Evolutionary conservation across 1,284 basidiomycete genomes (phyloP).

Genomic region (Rhodotorula glutinis): DNA sequence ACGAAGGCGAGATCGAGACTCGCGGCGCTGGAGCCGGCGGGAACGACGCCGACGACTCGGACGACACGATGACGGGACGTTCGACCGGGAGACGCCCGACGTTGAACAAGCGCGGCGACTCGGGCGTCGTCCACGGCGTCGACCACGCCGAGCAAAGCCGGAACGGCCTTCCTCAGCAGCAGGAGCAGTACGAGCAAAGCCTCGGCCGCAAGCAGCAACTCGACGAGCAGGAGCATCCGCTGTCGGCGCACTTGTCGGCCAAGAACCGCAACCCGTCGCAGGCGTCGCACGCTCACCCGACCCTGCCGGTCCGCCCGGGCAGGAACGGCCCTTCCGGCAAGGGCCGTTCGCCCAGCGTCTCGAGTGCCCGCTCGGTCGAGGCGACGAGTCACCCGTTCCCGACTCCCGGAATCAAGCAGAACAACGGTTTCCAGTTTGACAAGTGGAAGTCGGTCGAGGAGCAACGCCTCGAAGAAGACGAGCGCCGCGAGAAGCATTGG

Average conservation of each 20-base stretch:
- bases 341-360: slow-evolving; percentile 27
- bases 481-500: slow-evolving; percentile 74
- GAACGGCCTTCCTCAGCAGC: neutral
- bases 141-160: neutral
- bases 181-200: neutral
- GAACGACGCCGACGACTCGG: slow-evolving; percentile 31
- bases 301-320: slow-evolving; percentile 7
- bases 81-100: neutral
- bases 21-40: slow-evolving; percentile 22
- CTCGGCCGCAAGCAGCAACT: neutral
- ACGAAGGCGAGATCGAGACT: slow-evolving; percentile 34
- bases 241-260: slow-evolving; percentile 18
- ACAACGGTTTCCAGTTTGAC: slow-evolving; percentile 39
- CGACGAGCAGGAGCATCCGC: neutral
- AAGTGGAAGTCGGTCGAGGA: slow-evolving; percentile 53
- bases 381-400: slow-evolving; percentile 42
- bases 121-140: slow-evolving; percentile 1
- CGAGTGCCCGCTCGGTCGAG: slow-evolving; percentile 30
- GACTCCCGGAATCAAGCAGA: slow-evolving; percentile 42
- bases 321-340: neutral
- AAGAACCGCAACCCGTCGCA: slow-evolving; percentile 37
- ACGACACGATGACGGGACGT: neutral
- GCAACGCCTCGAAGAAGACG: slow-evolving; percentile 59
- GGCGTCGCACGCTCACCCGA: slow-evolving; percentile 30
- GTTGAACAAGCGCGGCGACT: neutral